A percentile compares a stretch with the other conserved stretches of the same genome.
Conservation (phyloP, 225 moss, liverwort and hornwort genomes). For the Climacium dendroides region DNA sequence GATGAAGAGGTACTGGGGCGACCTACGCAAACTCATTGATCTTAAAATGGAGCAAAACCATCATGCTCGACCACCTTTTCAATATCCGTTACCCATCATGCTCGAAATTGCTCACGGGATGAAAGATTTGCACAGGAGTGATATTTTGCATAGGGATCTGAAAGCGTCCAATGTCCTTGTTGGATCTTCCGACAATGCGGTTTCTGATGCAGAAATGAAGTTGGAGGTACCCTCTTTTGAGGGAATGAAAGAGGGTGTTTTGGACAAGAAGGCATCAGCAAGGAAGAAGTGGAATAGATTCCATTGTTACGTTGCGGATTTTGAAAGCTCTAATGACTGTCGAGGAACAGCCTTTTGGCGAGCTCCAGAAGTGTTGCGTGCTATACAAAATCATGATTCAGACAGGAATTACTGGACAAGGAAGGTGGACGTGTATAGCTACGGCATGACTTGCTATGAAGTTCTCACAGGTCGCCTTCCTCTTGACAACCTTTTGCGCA, state of each 20-base stretch:
- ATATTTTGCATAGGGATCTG: not conserved
- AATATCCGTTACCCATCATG: not conserved
- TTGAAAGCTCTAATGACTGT: not conserved
- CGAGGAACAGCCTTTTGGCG: not conserved
- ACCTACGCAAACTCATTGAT: not conserved
- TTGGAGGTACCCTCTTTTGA: not conserved
- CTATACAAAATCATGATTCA: not conserved
- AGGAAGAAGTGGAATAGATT: not conserved
- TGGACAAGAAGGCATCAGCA: not conserved
- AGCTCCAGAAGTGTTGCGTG: not conserved
- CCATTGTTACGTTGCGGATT: not conserved
- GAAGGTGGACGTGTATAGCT: constrained; percentile 7
- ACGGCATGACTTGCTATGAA: constrained; percentile 10
- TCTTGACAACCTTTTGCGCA: not conserved
- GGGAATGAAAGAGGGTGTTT: not conserved
- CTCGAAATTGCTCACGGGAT: not conserved
- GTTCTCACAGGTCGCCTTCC: not conserved
- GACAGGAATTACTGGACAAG: not conserved
- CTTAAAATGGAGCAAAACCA: not conserved
- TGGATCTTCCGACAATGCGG: not conserved
- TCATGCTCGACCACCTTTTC: not conserved
- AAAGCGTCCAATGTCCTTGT: constrained; percentile 8
- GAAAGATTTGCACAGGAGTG: not conserved
- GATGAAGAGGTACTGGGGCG: not conserved
- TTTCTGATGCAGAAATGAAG: not conserved